Conservation (phyloP, 345 rosid genomes). For the Gossypium anomalum region DNA sequence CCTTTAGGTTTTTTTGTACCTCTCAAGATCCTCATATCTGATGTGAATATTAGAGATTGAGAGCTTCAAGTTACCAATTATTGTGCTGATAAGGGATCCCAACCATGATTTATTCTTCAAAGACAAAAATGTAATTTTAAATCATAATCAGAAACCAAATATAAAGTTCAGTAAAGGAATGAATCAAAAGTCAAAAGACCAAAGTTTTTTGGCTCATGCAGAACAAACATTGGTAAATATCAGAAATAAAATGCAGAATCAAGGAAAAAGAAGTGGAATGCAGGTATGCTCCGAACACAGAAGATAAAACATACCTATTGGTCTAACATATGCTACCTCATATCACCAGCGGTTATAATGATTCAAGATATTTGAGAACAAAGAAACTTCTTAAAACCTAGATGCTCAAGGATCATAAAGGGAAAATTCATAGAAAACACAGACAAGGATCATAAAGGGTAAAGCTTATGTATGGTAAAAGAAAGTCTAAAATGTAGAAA, state of each 20-base stretch:
- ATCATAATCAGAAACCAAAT: constrained; percentile 12
- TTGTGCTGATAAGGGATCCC: constrained; percentile 89
- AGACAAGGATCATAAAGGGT: not conserved
- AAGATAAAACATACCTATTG: not conserved
- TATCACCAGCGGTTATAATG: not conserved
- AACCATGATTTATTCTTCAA: constrained; percentile 92
- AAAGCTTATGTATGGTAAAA: not conserved
- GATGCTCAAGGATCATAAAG: not conserved
- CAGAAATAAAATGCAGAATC: constrained; percentile 8
- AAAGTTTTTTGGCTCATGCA: not conserved
- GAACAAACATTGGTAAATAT: not conserved
- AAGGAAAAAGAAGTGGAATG: not conserved
- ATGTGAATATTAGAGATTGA: constrained; percentile 94
- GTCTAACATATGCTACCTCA: not conserved
- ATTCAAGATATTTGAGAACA: not conserved
- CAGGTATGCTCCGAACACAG: not conserved
- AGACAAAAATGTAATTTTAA: constrained; percentile 25
- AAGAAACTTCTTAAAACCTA: not conserved
- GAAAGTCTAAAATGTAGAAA: not conserved
- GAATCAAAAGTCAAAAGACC: not conserved
- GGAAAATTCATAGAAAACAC: not conserved
- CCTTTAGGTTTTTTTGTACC: constrained; percentile 36
- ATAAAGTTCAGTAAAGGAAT: not conserved
- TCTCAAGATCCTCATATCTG: constrained; percentile 95
- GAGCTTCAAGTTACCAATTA: constrained; percentile 92